Evolutionary conservation across 306 rosid genomes (phyloP), one percentile per base, ranked within the genome.

Genomic region (Rubus idaeus): DNA sequence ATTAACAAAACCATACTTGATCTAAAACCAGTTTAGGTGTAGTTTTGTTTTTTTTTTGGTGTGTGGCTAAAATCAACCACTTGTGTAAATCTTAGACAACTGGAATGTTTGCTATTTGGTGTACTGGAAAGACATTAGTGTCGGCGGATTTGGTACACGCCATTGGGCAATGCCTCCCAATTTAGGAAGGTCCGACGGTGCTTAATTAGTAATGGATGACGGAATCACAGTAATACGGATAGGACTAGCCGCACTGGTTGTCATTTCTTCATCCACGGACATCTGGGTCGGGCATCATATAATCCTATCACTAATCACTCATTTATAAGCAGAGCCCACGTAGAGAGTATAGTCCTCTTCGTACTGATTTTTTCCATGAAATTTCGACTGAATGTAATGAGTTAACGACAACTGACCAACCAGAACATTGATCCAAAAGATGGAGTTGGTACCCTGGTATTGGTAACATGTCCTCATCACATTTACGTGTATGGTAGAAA

Each of bases 101-200:
- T 39, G 76, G 77, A 57, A 73, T 57, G 68, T 44, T 18, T 35
- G 45, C 60, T 3, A 50, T 6, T 21, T 46, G 53, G 41, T 42
- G 6, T 44, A 41, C 26, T 63, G 4, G 20, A 77, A 26, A 69
- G 71, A 68, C 62, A 10, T 16, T 17, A 46, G 47, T 16, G 83
- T 80, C 49, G 76, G 83, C 60, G 71, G 83, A n/a, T 46, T 80
- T 21, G 63, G 55, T 39, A 17, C 66, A 80, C 44, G n/a, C 70
- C 68, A 57, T 44, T 18, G 6, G 67, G 67, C 14, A 30, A 26
- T 61, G 66, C 66, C 41, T 61, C 41, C 1, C 42, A 61, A 12
- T 30, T 30, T 30, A 13, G 4, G 18, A 30, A 11, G 46, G 2
- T 2, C 7, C 8, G 8, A 4, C 0, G 41, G 64, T 23, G 39